Evolutionary conservation across 345 rosid genomes (phyloP).

Genomic region (Rhodamnia argentea): DNA sequence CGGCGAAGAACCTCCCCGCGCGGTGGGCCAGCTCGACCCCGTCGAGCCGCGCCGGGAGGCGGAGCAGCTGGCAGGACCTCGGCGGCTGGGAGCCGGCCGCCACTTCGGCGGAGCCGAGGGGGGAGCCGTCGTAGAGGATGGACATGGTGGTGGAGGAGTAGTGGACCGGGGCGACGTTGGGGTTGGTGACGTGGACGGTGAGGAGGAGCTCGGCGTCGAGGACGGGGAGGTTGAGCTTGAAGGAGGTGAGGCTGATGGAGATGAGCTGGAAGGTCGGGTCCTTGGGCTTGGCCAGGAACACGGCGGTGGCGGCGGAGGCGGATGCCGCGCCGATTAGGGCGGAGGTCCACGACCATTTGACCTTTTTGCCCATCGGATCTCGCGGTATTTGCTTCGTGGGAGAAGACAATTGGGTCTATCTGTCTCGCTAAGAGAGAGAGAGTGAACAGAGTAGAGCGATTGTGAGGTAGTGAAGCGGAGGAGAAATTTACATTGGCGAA

Average conservation of each 20-base stretch:
- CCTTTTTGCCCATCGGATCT: constrained; percentile 28
- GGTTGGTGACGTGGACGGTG: constrained; percentile 78
- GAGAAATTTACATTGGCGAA: not conserved
- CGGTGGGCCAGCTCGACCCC: constrained; percentile 81
- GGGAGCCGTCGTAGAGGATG: constrained; percentile 80
- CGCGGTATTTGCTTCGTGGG: not conserved
- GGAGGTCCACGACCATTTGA: constrained; percentile 74
- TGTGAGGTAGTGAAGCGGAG: not conserved
- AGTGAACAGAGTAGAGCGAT: not conserved
- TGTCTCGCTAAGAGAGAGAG: not conserved
- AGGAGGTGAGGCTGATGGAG: constrained; percentile 69
- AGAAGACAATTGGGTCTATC: not conserved
- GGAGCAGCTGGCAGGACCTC: constrained; percentile 53
- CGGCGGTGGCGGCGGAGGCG: constrained; percentile 36
- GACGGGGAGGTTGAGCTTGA: constrained; percentile 60
- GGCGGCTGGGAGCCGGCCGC: constrained; percentile 64
- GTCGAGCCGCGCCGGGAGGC: constrained; percentile 57
- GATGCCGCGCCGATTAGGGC: constrained; percentile 65
- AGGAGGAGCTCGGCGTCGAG: constrained; percentile 70
- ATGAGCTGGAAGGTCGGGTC: constrained; percentile 85
- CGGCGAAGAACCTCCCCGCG: constrained; percentile 49
- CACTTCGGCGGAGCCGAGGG: constrained; percentile 58
- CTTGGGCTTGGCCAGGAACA: constrained; percentile 46
- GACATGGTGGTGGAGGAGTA: constrained; percentile 77
- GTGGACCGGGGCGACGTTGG: constrained; percentile 52